A percentile compares a stretch with the other conserved stretches of the same genome.
These are phyloP conservation scores for Penicillium sp. DNA, from an alignment of 2,329 filamentous ascomycete genomes.

Conservation along the genomic window DNA sequence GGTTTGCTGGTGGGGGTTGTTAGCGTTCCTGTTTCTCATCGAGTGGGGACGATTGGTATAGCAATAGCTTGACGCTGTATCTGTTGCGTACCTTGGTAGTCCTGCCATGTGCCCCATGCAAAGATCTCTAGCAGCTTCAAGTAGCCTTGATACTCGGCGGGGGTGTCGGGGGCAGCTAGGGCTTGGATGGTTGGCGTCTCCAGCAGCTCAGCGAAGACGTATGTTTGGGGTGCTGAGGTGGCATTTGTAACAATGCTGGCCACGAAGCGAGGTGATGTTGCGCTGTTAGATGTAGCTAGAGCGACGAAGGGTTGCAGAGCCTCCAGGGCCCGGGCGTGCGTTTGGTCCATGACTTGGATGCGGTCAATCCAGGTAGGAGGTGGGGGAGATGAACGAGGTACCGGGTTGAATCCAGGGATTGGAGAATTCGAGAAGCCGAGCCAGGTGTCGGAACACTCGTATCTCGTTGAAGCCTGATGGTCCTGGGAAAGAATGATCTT, in stretches of 20 bases:
- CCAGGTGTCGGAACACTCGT: not conserved
- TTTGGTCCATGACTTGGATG: slow-evolving; percentile 45
- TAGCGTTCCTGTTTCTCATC: not conserved
- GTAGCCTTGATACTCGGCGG: slow-evolving; percentile 64
- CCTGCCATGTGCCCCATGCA: slow-evolving; percentile 83
- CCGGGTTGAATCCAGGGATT: not conserved
- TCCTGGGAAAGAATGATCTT: not conserved
- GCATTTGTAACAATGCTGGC: slow-evolving; percentile 85
- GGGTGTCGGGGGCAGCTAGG: slow-evolving; percentile 56
- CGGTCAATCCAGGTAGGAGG: not conserved
- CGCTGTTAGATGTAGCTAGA: slow-evolving; percentile 77
- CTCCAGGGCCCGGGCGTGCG: slow-evolving; percentile 57
- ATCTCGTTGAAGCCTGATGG: not conserved
- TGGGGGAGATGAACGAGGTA: not conserved
- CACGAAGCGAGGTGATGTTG: slow-evolving; percentile 73
- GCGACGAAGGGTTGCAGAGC: slow-evolving; percentile 81
- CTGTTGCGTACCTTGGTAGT: slow-evolving; percentile 63
- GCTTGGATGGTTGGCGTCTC: slow-evolving; percentile 75
- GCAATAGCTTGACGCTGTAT: not conserved
- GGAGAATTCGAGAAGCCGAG: not conserved
- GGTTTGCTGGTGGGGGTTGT: slow-evolving; percentile 40
- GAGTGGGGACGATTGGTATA: not conserved
- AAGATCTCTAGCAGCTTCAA: slow-evolving; percentile 82
- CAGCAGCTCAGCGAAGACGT: slow-evolving; percentile 92
- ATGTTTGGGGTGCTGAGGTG: slow-evolving; percentile 86